Base-by-base conservation (phyloP, 2,329 filamentous ascomycete species). In the Curvularia spicifera region DNA sequence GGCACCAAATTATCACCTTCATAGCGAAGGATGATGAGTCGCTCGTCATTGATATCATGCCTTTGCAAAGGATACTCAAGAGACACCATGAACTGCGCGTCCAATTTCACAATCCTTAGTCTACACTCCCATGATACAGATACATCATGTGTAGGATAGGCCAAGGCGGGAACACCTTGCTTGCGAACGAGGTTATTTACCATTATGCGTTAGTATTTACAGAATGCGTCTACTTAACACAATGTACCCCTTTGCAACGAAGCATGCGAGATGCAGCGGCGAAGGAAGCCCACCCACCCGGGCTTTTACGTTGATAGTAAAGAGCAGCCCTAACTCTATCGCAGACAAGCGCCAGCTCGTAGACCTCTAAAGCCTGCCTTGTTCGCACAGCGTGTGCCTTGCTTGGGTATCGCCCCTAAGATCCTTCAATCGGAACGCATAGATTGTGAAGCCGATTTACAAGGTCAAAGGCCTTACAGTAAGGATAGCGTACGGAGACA, bases 251-350 rank as follows among this genome's bases (percentile, higher is more conserved):
- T 24, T 54, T 48, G 37, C 35, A 43, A 18, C 52, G 7, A 28
- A 37, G 35, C 35, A 51, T 4, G n/a, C 35, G 20, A 51, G 7
- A 22, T 51, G 35, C 18, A 18, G 26, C 50, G n/a, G 28, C 52
- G 49, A 54, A 54, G 52, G 33, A 44, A 39, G 10, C 52, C 52
- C 52, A 42, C 52, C 52, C 52, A 28, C 52, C 52, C 52, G 52
- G 52, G 52, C 52, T 54, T 47, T 49, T 13, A 42, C 51, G 51
- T 53, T 20, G 52, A 26, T 43, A 12, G 52, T 35, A 54, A 40
- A 48, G 52, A 54, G 52, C 44, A 54, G 52, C 52, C 52, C 52
- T 54, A 26, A 54, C 52, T 54, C 52, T 49, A 26, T 48, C 35
- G 24, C 44, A 28, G 26, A 18, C 51, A 48, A n/a, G 9, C 29